These are phyloP conservation scores for Xerocomus minutiporus DNA, from an alignment of 1,284 basidiomycete species.

Conservation along the genomic window DNA sequence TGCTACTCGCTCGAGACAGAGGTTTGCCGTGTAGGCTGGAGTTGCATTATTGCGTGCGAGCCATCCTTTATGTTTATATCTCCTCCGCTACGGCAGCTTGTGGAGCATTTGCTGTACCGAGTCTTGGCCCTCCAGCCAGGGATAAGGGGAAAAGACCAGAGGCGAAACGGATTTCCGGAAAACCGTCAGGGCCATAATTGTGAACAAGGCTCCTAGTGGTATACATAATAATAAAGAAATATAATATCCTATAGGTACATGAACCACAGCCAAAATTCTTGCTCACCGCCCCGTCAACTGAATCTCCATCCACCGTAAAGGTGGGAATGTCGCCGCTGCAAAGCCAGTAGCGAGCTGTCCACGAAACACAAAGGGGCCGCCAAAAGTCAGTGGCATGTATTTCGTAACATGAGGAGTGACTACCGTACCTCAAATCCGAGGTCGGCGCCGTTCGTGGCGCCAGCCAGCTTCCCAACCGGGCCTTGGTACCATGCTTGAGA, in stretches of 20 bases:
- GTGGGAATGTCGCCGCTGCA: constrained; percentile 39
- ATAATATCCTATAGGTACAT: background rate
- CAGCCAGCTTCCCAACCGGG: constrained; percentile 43
- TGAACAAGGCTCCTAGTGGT: no score
- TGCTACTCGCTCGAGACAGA: no score
- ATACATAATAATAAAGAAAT: no score
- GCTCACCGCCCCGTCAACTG: constrained; percentile 37
- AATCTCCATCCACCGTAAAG: constrained; percentile 44
- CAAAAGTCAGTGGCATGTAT: background rate
- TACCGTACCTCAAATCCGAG: constrained; percentile 53
- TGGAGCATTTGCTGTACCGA: no score
- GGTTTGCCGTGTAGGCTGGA: no score
- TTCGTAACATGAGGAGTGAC: constrained; percentile 10
- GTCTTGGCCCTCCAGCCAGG: no score
- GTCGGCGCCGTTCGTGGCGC: constrained; percentile 45
- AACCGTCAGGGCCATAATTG: no score
- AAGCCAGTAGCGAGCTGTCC: constrained; percentile 43
- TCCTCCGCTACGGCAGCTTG: no score
- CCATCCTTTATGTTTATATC: no score
- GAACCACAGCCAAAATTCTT: background rate
- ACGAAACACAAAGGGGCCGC: background rate
- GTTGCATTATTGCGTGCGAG: no score
- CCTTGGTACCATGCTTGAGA: constrained; percentile 51
- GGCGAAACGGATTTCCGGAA: no score
- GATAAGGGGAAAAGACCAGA: no score